Base-by-base conservation (phyloP, 441 rosid species). In the Bruguiera hainesii region DNA sequence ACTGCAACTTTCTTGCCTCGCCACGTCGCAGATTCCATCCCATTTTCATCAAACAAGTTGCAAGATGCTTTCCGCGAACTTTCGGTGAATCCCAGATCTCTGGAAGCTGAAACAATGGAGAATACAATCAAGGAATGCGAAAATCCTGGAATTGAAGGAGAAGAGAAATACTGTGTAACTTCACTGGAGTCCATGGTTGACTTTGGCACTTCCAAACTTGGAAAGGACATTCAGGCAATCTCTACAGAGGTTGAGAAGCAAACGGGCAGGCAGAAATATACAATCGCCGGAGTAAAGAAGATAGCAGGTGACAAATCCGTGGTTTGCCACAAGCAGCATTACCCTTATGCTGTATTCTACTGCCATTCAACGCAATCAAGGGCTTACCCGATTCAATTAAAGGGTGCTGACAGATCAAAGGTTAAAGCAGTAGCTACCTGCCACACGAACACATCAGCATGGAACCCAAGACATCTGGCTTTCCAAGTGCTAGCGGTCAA, bases 381-480 rank as follows among this genome's bases (percentile, higher is more conserved):
- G 67, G 76, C 80, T 25, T 89, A 85, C 80, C 55, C 33, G 61
- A 87, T 86, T 77, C 86, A 86, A n/a, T n/a, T n/a, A n/a, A n/a
- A n/a, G n/a, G n/a, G n/a, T n/a, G n/a, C n/a, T n/a, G n/a, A n/a
- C n/a, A 0, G 91, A 60, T 56, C 84, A 49, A 67, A 83, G 48
- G 89, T 69, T 53, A 78, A 86, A 71, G 97, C 98, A 4, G 86
- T 81, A 18, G 93, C 93, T 16, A 83, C 86, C 52, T 93, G 98
- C 82, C 97, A 90, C 78, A 81, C 81, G 19, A 79, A 93, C 75
- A 93, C 97, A 15, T 86, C 93, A 8, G 83, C 82, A n/a, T 93
- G 98, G 98, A 90, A 93, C 83, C 92, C 96, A 0, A 86, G 85
- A 76, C 98, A 93, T 74, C 68, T 90, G 82, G 98, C 98, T 56